Base-by-base conservation (phyloP, 140 eudicot genomes). In the Senecio squalidus region DNA sequence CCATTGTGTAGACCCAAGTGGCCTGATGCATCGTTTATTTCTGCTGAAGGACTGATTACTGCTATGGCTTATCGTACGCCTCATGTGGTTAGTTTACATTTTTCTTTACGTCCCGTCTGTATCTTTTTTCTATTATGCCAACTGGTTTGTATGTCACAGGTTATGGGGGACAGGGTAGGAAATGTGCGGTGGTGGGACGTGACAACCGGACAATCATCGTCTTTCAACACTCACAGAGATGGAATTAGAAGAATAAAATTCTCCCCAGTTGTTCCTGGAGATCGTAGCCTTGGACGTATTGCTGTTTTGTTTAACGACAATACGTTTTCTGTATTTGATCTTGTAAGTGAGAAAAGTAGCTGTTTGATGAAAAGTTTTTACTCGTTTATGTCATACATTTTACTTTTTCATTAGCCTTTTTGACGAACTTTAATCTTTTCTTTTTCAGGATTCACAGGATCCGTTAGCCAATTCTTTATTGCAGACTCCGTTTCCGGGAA, bases 141-240 rank as follows among this genome's bases (percentile, higher is more conserved):
- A 64, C 44, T 49, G 14, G 22, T 69, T 66, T 38, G 22, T 38
- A 55, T 70, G 7, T 55, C 41, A 66, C 76, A 92, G 96, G 98
- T 87, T 60, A 92, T 88, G 95, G 98, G 98, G 50, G 98, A 92
- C 80, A 84, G 89, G 62, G 75, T 89, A 51, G 98, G 98, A 21
- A 87, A 84, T 75, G 85, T 92, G 29, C 86, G 98, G 3, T 92
- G 96, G 98, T 92, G 96, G 98, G 98, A 87, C 71, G 96, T 92
- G 54, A 88, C 76, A 55, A 79, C 87, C 45, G 98, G 98, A 47
- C 98, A 92, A 46, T 87, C 98, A 53, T 92, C 98, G 58, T 92
- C 98, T 55, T 92, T 92, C 71, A 84, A 76, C 62, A 87, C 98
- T 44, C 98, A 87, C 76, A 82, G 95, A 68, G 96, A 92, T 31